phyloP scores from a whole-genome alignment of 345 rosid genomes.

The thale cress (Arabidopsis thaliana) region TAIR10.1 NC_003074.8:13572001-13572500 shows the following conservation, averaged over 20 bases:
- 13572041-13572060: too few species aligned
- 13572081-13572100: too few species aligned
- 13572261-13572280: not conserved
- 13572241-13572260: not conserved
- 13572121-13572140: too few species aligned
- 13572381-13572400: constrained; percentile 1
- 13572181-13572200: not conserved
- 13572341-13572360: too few species aligned
- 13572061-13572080: too few species aligned
- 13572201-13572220: not conserved
- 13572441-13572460: not conserved
- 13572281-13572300: too few species aligned
- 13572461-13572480: not conserved
- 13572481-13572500: not conserved
- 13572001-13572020: too few species aligned
- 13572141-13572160: too few species aligned
- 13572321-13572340: too few species aligned
- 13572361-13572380: not conserved
- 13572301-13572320: too few species aligned
- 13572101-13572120: too few species aligned
- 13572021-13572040: too few species aligned
- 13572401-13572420: not conserved
- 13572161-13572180: not conserved
- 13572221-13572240: not conserved
- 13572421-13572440: not conserved